phyloP scores from a whole-genome alignment of 2,329 filamentous ascomycete genomes.

The Nemania sp. region DNA sequence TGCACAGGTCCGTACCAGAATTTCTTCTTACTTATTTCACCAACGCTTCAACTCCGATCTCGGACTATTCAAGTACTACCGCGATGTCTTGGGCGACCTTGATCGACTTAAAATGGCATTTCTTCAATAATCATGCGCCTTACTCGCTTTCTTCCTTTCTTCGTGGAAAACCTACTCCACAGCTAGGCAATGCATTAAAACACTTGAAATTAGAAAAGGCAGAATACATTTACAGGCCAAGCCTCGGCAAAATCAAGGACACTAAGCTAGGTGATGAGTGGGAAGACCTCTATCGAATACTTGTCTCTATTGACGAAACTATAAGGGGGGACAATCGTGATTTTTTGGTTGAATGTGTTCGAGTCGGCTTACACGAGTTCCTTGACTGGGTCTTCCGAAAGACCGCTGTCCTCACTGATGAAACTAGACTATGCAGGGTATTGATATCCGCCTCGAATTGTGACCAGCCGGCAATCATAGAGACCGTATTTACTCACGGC shows the following conservation, averaged over 20 bases:
- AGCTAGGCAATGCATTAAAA: not conserved
- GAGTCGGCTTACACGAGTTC: too few relatives aligned
- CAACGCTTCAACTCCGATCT: not conserved
- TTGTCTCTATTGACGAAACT: not conserved
- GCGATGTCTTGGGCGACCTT: slow-evolving; percentile 4
- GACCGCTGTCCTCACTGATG: too few relatives aligned
- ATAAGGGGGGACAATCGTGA: too few relatives aligned
- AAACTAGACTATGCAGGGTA: too few relatives aligned
- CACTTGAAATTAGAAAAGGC: too few relatives aligned
- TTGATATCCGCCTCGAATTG: too few relatives aligned
- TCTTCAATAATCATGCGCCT: not conserved
- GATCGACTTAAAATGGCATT: not conserved
- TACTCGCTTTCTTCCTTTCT: slow-evolving; percentile 5
- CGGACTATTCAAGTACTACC: not conserved
- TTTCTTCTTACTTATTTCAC: slow-evolving; percentile 18
- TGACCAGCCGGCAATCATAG: too few relatives aligned
- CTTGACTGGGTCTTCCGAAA: too few relatives aligned
- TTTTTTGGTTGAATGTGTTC: too few relatives aligned
- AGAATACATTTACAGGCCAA: too few relatives aligned
- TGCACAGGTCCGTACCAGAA: slow-evolving; percentile 17
- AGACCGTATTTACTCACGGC: too few relatives aligned
- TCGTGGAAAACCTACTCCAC: not conserved
- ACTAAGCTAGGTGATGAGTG: not conserved
- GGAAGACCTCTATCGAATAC: slow-evolving; percentile 13
- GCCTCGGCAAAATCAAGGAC: not conserved